Evolutionary conservation across 225 moss, liverwort and hornwort species (phyloP).

Genomic region (Lunularia cruciata): DNA sequence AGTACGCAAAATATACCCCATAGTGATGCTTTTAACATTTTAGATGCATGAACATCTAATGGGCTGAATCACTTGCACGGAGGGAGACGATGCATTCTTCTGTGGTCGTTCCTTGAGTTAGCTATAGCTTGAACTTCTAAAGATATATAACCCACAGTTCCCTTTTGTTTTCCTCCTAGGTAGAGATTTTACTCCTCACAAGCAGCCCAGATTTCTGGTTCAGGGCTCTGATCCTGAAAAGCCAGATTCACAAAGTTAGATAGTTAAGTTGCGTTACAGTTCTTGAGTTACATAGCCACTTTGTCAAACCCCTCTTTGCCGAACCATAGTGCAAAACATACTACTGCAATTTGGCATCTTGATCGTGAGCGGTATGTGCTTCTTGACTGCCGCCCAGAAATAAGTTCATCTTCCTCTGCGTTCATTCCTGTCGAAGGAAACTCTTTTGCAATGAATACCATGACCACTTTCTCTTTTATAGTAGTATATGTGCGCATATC

Average conservation of each 20-base stretch:
- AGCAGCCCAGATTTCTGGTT: constrained; percentile 14
- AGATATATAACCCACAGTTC: neutral
- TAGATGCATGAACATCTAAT: no score
- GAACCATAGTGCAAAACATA: constrained; percentile 6
- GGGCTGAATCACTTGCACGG: constrained; percentile 7
- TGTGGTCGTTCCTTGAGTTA: no score
- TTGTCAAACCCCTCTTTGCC: constrained; percentile 13
- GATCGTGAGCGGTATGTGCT: no score
- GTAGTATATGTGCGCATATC: no score
- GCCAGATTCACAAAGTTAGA: constrained; percentile 13
- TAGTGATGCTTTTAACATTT: no score
- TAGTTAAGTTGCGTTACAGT: constrained; percentile 12
- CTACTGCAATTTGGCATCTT: constrained; percentile 2
- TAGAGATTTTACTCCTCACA: constrained; percentile 16
- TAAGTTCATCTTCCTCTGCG: neutral
- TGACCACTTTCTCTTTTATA: constrained; percentile 11
- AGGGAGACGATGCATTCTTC: constrained; percentile 7
- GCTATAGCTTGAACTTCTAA: no score
- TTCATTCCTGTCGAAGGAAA: constrained; percentile 16
- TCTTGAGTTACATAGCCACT: neutral
- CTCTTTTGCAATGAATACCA: constrained; percentile 16
- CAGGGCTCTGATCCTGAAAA: constrained; percentile 19
- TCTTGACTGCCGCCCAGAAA: constrained; percentile 1
- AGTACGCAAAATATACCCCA: no score
- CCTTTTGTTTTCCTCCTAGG: constrained; percentile 13